Conservation (phyloP, 140 eudicot species). For the Ambrosia hybrid region DNA sequence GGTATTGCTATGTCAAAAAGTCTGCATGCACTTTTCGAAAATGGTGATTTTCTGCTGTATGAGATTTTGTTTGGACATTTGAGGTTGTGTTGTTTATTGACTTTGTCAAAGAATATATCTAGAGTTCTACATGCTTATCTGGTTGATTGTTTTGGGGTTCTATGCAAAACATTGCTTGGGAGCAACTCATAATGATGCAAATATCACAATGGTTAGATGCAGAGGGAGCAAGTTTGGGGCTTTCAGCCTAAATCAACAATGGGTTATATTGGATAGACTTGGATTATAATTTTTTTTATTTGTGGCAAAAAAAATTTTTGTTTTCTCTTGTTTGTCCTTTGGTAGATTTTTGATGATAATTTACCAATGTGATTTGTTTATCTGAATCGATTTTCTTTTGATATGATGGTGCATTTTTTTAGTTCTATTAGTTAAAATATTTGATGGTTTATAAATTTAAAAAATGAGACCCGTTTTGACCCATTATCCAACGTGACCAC, state of each 20-base stretch:
- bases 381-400: not conserved
- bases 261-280: too few relatives aligned
- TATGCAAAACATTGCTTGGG: slow-evolving; percentile 6
- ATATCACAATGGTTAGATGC: too few relatives aligned
- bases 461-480: not conserved
- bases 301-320: too few relatives aligned
- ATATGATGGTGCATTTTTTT: not conserved
- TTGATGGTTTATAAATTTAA: too few relatives aligned
- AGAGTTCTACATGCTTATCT: slow-evolving; percentile 4
- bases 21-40: slow-evolving; percentile 9
- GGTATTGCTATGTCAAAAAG: slow-evolving; percentile 4
- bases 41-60: slow-evolving; percentile 6
- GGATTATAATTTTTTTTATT: not conserved
- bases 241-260: too few relatives aligned
- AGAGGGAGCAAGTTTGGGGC: too few relatives aligned
- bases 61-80: slow-evolving; percentile 6
- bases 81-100: not conserved
- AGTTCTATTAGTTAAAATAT: not conserved
- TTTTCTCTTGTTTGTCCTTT: not conserved
- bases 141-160: not conserved
- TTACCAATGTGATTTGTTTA: not conserved
- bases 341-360: slow-evolving; percentile 12
- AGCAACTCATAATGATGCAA: too few relatives aligned
- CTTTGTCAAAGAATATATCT: slow-evolving; percentile 18
- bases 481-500: not conserved